Evolutionary conservation across 2,329 filamentous ascomycete genomes (phyloP), one percentile per base, ranked within the genome.

Genomic region (Alternaria sp.): DNA sequence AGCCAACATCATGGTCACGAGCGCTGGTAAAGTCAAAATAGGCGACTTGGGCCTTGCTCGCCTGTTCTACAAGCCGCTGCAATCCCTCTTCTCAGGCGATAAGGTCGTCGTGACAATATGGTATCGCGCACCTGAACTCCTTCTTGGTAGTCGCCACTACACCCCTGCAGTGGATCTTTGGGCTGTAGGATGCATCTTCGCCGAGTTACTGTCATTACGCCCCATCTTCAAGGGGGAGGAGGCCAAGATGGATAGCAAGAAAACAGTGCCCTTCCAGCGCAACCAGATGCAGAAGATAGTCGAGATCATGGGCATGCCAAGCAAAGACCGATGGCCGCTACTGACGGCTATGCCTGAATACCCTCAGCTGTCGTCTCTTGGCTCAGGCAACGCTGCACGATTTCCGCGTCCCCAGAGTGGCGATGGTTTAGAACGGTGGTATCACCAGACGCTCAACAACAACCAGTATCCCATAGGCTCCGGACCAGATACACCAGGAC

Each of bases 241-340:
- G 78, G 95, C 95, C 14, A 99, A 99, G 80, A 97, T 98, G 90
- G 95, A 99, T 78, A 91, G 87, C 69, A 99, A 99, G 79, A 98
- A 98, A 80, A 95, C 91, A 0, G 93, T 98, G 0, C 95, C 95
- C 0, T 99, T 99, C 69, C 95, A 99, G 78, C 87, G 93, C 13
- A 97, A 97, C 71, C 95, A 99, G 80, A 98, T 99, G 94, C 92
- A 95, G 73, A 97, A 97, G 79, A 99, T 99, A 69, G 92, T 97
- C 36, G 95, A 99, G 73, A 93, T 99, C 62, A 89, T 99, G 82
- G 95, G 95, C 29, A 81, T 97, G 65, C 95, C 95, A 0, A 92
- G 86, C 6, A 94, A 94, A 71, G 91, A 96, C 49, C 86, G 88
- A 26, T 99, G 95, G 95, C 92, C 93, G 0, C 84, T 94, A 28